Percentiles rank a stretch among this genome's conserved stretches.
These are phyloP conservation scores for Euclidium syriacum DNA, from an alignment of 345 rosid species.

Conservation along the genomic window DNA sequence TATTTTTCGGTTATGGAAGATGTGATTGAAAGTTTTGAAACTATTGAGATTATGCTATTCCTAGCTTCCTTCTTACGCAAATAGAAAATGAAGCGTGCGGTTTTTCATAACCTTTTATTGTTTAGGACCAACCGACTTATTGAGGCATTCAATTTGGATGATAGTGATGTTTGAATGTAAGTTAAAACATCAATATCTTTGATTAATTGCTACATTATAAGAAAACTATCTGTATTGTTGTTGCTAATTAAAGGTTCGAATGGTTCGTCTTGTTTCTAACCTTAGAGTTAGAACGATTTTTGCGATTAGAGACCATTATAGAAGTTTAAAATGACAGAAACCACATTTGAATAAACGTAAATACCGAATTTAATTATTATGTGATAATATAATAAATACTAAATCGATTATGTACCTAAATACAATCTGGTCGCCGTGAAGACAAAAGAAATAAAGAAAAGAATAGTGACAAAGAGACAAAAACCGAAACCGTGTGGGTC, in stretches of 20 bases:
- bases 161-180: slow-evolving; percentile 11
- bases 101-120: slow-evolving; percentile 7
- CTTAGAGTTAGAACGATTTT: background rate
- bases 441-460: background rate
- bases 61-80: background rate
- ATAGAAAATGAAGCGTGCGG: slow-evolving; percentile 24
- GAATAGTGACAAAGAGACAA: slow-evolving; percentile 11
- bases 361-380: too few relatives aligned
- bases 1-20: background rate
- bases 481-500: slow-evolving; percentile 27
- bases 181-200: background rate
- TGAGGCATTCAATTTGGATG: slow-evolving; percentile 24
- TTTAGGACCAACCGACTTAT: slow-evolving; percentile 12
- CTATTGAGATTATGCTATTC: background rate
- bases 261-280: background rate
- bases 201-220: background rate
- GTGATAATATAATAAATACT: too few relatives aligned
- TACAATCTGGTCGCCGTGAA: slow-evolving; percentile 14
- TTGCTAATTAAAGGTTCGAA: background rate
- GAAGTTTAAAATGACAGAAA: too few relatives aligned
- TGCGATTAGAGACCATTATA: too few relatives aligned
- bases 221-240: background rate
- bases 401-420: background rate
- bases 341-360: too few relatives aligned
- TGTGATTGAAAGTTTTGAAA: background rate